Percentiles rank a stretch among this genome's conserved stretches.
Evolutionary conservation across 371 early-diverging fungal species (phyloP).

Genomic region (Apophysomyces trapeziformis): DNA sequence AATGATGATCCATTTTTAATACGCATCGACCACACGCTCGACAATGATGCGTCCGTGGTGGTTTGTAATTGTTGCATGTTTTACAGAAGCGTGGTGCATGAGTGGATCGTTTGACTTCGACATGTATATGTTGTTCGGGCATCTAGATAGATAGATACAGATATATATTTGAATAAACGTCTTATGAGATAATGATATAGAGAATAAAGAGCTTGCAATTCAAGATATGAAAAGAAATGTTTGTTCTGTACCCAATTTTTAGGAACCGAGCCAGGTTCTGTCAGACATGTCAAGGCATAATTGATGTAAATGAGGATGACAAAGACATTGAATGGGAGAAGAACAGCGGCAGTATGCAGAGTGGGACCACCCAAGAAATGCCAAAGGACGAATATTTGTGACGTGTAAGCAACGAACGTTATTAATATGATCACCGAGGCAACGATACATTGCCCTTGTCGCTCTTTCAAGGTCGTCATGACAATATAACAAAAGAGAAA

Average conservation of each 20-base stretch:
- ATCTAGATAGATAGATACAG: slow-evolving; percentile 22
- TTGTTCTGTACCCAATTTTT: slow-evolving; percentile 57
- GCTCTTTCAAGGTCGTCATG: slow-evolving; percentile 20
- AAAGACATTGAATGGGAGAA: slow-evolving; percentile 69
- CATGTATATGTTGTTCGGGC: slow-evolving; percentile 55
- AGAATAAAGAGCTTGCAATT: slow-evolving; percentile 1
- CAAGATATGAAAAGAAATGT: slow-evolving; percentile 10
- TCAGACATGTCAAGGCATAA: slow-evolving; percentile 79
- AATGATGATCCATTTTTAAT: slow-evolving; percentile 94
- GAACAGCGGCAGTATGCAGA: slow-evolving; percentile 41
- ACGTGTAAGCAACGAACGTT: slow-evolving; percentile 39
- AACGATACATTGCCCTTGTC: slow-evolving; percentile 40
- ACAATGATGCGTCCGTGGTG: slow-evolving; percentile 87
- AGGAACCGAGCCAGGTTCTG: slow-evolving; percentile 85
- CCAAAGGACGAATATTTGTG: slow-evolving; percentile 51
- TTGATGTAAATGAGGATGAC: slow-evolving; percentile 73
- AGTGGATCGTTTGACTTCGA: slow-evolving; percentile 76
- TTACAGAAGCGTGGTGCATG: slow-evolving; percentile 77
- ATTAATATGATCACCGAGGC: slow-evolving; percentile 29
- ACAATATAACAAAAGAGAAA: slow-evolving; percentile 8
- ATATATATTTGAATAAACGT: not conserved
- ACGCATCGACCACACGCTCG: slow-evolving; percentile 79
- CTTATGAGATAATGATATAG: not conserved
- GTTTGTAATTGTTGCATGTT: slow-evolving; percentile 77
- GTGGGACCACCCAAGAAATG: slow-evolving; percentile 32